These are phyloP conservation scores for Kernera saxatilis DNA, from an alignment of 345 rosid species.

Conservation along the genomic window DNA sequence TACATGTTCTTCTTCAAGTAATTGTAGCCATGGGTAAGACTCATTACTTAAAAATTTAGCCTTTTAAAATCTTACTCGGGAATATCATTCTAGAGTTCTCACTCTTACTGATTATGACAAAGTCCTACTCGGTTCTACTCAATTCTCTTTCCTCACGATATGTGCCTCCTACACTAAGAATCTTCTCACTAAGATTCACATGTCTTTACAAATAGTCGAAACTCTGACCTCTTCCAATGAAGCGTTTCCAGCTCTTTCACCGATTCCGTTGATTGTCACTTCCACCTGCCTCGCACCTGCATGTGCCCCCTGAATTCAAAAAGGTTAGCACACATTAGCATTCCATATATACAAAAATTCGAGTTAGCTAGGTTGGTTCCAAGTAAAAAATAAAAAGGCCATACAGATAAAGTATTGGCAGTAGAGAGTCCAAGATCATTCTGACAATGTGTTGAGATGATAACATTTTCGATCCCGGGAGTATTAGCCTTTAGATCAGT, in stretches of 20 bases:
- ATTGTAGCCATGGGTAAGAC: slow-evolving; percentile 14
- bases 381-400: background rate
- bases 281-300: slow-evolving; percentile 96
- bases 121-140: background rate
- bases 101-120: background rate
- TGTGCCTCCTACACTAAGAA: background rate
- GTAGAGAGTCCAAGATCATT: slow-evolving; percentile 99
- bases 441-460: slow-evolving; percentile 95
- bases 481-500: slow-evolving; percentile 89
- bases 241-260: slow-evolving; percentile 99
- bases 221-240: slow-evolving; percentile 84
- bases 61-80: background rate
- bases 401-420: slow-evolving; percentile 89
- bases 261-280: slow-evolving; percentile 94
- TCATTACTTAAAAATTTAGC: background rate
- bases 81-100: background rate
- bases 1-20: background rate
- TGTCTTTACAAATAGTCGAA: background rate
- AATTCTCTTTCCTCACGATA: background rate
- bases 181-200: background rate
- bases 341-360: background rate
- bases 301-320: slow-evolving; percentile 66
- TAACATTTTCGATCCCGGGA: slow-evolving; percentile 75
- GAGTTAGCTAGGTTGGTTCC: background rate
- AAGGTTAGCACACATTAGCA: slow-evolving; percentile 10